Conservation (phyloP, 1,284 basidiomycete species). For the Termitomyces sp. region DNA sequence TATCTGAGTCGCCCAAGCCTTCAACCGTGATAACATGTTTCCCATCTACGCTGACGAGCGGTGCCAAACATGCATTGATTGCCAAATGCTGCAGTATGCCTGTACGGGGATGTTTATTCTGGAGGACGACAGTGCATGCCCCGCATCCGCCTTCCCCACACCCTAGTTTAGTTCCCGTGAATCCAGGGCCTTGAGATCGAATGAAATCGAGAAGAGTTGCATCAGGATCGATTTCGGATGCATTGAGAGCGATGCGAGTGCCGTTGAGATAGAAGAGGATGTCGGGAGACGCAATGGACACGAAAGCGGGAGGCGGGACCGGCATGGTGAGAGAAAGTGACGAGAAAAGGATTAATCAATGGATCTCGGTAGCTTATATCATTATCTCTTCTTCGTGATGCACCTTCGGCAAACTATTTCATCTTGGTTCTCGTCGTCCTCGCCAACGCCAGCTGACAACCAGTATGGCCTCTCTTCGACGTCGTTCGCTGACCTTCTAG, state of each 20-base stretch:
- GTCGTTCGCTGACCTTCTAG: constrained; percentile 9
- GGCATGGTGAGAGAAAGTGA: background rate
- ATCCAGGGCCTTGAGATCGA: constrained; percentile 14
- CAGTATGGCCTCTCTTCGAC: constrained; percentile 9
- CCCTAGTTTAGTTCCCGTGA: constrained; percentile 14
- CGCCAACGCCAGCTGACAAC: background rate
- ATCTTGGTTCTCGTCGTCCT: constrained; percentile 3
- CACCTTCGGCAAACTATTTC: constrained; percentile 1
- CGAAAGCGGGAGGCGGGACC: background rate
- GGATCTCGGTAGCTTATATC: no score
- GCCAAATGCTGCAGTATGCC: constrained; percentile 14
- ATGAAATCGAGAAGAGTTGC: constrained; percentile 16
- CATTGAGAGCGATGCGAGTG: constrained; percentile 13
- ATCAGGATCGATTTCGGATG: constrained; percentile 12
- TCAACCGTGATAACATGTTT: constrained; percentile 15
- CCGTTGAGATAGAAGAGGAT: constrained; percentile 17
- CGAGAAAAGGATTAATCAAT: background rate
- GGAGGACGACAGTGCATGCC: constrained; percentile 15
- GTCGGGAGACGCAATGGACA: constrained; percentile 3
- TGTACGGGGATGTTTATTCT: constrained; percentile 13
- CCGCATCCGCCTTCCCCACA: constrained; percentile 15
- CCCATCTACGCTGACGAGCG: constrained; percentile 14
- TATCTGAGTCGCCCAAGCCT: constrained; percentile 13
- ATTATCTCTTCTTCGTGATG: background rate
- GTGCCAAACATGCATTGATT: constrained; percentile 13